Evolutionary conservation across 2,329 filamentous ascomycete genomes (phyloP), one percentile per base, ranked within the genome.

Genomic region (Hymenoscyphus albidus): DNA sequence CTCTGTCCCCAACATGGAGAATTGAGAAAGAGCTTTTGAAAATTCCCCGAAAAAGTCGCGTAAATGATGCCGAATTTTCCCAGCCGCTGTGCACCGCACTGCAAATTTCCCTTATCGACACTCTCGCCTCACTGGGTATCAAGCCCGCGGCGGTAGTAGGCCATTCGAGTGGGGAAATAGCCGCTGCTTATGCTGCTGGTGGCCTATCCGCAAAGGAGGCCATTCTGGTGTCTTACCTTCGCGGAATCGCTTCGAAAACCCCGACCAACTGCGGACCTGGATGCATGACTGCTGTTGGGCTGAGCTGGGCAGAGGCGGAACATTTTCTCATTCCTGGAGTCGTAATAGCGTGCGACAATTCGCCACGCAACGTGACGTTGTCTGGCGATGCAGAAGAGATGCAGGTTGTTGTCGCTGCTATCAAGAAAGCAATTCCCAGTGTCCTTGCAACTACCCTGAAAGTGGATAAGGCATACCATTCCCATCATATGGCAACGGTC

Each of bases 211-310:
- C 67, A 3, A 64, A 70, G 1, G 70, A 74, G 38, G 77, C 77
- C n/a, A 70, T 75, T 72, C 74, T 76, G 0, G 75, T 80, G 7
- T 83, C 83, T 1, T 85, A 83, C 68, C 67, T 70, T 64, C 62
- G 76, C 59, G 66, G 66, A 13, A 7, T 31, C 10, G 14, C 38
- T 7, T 22, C 22, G 31, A 16, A 38, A n/a, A 35, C 3, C 5
- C 27, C 22, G 18, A 32, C 13, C 31, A 32, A 22, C 9, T 10
- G 73, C 5, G 83, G 83, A 0, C 54, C 38, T 31, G 22, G 22
- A 22, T 22, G 22, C 22, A 85, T 85, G 82, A 68, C 83, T 54
- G 81, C 81, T 0, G 80, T 78, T 0, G 80, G 78, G 0, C 75
- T 77, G 5, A 31, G 38, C n/a, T 31, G 40, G 13, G 54, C 42